Percentiles rank a stretch among this genome's conserved stretches.
Conservation (phyloP, 192 early-diverging fungal species). For the Coemansia umbellata region DNA sequence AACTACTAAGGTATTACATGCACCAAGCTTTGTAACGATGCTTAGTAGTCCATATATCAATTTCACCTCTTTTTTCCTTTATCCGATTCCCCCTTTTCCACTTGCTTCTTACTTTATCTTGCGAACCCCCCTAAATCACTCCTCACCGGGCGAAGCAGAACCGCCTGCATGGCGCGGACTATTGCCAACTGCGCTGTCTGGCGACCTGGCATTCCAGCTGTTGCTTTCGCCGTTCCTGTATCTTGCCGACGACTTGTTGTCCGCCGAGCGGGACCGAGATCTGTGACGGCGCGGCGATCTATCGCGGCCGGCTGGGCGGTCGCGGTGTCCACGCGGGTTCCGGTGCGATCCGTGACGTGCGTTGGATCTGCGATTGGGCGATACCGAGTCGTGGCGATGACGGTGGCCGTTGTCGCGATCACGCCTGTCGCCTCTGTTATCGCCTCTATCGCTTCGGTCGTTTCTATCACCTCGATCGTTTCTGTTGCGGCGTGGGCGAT, state of each 20-base stretch:
- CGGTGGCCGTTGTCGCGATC: conserved; percentile 12
- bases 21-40: too few relatives aligned
- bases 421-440: conserved; percentile 3
- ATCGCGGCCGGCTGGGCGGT: conserved; percentile 10
- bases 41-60: too few relatives aligned
- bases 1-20: not conserved
- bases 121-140: too few relatives aligned
- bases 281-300: conserved; percentile 21
- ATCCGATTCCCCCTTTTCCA: too few relatives aligned
- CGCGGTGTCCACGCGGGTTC: not conserved
- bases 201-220: conserved; percentile 9
- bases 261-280: conserved; percentile 7
- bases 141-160: too few relatives aligned
- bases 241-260: not conserved
- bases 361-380: conserved; percentile 12
- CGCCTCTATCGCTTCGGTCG: not conserved
- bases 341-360: conserved; percentile 13
- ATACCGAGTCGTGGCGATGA: conserved; percentile 1
- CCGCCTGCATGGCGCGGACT: not conserved
- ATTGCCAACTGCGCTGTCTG: conserved; percentile 18
- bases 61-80: too few relatives aligned
- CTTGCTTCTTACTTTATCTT: too few relatives aligned
- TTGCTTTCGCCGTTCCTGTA: not conserved
- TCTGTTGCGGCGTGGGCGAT: conserved; percentile 7
- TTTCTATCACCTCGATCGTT: conserved; percentile 6